These are phyloP conservation scores for Peronospora farinosa DNA, from an alignment of 352 stramenopile genomes.

Conservation along the genomic window DNA sequence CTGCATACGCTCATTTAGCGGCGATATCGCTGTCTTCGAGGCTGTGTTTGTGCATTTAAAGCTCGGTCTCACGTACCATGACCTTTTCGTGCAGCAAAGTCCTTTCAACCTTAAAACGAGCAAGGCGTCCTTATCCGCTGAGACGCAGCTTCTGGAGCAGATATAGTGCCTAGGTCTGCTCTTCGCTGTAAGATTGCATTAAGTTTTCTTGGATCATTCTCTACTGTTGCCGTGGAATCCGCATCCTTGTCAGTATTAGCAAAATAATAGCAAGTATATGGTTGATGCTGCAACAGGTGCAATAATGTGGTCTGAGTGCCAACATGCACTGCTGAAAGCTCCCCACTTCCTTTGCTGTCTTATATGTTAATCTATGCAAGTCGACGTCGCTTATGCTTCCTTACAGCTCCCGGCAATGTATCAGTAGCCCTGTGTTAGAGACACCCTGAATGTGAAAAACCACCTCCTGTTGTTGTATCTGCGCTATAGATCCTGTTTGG, in stretches of 20 bases:
- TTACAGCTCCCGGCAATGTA: slow-evolving; percentile 8
- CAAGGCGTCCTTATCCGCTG: slow-evolving; percentile 29
- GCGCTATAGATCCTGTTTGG: slow-evolving; percentile 16
- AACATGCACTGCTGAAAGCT: slow-evolving; percentile 21
- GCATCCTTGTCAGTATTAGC: slow-evolving; percentile 26
- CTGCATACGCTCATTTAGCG: slow-evolving; percentile 25
- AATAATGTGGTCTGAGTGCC: slow-evolving; percentile 33
- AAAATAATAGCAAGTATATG: slow-evolving; percentile 29
- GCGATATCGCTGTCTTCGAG: slow-evolving; percentile 21
- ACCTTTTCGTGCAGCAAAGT: slow-evolving; percentile 36
- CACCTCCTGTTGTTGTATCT: slow-evolving; percentile 20
- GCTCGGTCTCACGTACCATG: slow-evolving; percentile 38
- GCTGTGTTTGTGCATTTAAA: slow-evolving; percentile 31
- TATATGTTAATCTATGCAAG: too few relatives aligned
- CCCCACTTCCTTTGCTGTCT: slow-evolving; percentile 14
- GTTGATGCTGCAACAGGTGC: slow-evolving; percentile 33
- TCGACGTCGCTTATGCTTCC: slow-evolving; percentile 33
- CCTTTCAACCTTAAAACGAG: slow-evolving; percentile 27
- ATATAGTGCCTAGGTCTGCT: slow-evolving; percentile 31
- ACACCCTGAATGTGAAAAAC: slow-evolving; percentile 1
- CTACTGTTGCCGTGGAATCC: slow-evolving; percentile 23
- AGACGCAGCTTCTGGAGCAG: slow-evolving; percentile 23
- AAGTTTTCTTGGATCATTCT: slow-evolving; percentile 20
- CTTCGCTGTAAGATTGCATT: slow-evolving; percentile 24
- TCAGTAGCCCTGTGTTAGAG: slow-evolving; percentile 3